Evolutionary conservation across 2,329 filamentous ascomycete species (phyloP), one percentile per base, ranked within the genome.

Genomic region (Hymenotorrendiella dingleyae): DNA sequence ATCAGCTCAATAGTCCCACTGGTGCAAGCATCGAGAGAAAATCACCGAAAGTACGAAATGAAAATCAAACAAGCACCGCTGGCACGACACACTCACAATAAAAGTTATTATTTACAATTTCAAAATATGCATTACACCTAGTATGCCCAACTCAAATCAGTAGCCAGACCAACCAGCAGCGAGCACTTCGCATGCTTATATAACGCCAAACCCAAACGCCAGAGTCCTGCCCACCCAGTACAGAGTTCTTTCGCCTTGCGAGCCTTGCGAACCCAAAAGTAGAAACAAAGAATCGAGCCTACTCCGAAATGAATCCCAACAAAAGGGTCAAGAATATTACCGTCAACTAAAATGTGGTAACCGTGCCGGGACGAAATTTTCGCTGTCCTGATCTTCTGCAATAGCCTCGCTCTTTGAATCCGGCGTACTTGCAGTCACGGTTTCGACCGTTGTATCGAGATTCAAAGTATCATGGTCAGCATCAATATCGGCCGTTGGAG

Each of bases 321-420:
- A n/a, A n/a, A n/a, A n/a, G n/a, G n/a, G n/a, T n/a, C n/a, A n/a
- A n/a, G n/a, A n/a, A n/a, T n/a, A 21, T 14, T n/a, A 9, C 16
- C 8, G 8, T 56, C 36, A 61, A 30, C 50, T 64, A 64, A 63
- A 82, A 76, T 69, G 68, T 27, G 78, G 78, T 46, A 82, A 59
- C 45, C 76, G 67, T 26, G 78, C 78, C 4, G 78, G 77, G 17
- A 81, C 65, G 51, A 82, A 82, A 2, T 62, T 62, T 16, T 58
- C 50, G 16, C 57, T 49, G 23, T 45, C 48, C 30, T 51, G 47
- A 22, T 60, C 51, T 16, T 58, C 54, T 16, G 39, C 6, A 17
- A 38, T 21, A 26, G 20, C 10, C 12, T 45, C 36, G n/a, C 20
- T 43, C 19, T 23, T 36, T 14, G 20, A 12, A 16, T 27, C 27